phyloP scores from a whole-genome alignment of 352 stramenopile genomes.

The Phytopythium aichiense region DNA sequence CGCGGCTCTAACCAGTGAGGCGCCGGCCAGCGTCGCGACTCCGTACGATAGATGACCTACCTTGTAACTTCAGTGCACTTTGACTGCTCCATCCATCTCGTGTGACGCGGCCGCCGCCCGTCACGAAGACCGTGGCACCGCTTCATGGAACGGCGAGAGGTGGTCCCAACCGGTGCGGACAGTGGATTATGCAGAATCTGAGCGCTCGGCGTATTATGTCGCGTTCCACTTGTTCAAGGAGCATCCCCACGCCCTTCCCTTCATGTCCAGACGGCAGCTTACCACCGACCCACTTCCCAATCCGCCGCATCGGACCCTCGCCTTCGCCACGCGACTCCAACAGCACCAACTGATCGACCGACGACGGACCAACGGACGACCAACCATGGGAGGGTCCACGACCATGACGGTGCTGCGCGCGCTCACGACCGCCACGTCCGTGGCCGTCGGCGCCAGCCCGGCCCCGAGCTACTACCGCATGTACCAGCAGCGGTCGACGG shows the following conservation, averaged over 20 bases:
- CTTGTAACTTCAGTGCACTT: no score
- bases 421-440: slow-evolving; percentile 22
- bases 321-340: neutral
- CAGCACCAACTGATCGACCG: slow-evolving; percentile 2
- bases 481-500: slow-evolving; percentile 23
- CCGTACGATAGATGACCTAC: no score
- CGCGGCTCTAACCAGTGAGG: slow-evolving; percentile 12
- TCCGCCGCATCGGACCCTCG: neutral
- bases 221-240: neutral
- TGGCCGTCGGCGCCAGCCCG: slow-evolving; percentile 28
- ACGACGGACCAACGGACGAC: no score
- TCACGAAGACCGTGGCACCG: no score
- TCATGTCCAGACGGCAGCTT: neutral
- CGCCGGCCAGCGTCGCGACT: no score
- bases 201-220: neutral
- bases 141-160: no score
- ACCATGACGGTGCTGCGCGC: slow-evolving; percentile 17
- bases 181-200: slow-evolving; percentile 1
- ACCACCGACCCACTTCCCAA: neutral
- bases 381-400: slow-evolving; percentile 4
- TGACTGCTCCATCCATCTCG: no score
- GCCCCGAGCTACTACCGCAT: slow-evolving; percentile 29
- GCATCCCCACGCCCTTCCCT: neutral
- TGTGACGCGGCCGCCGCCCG: no score
- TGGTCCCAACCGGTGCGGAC: no score